Conservation (phyloP, 176 grass and related monocot genomes). For the Cenchrus americanus region DNA sequence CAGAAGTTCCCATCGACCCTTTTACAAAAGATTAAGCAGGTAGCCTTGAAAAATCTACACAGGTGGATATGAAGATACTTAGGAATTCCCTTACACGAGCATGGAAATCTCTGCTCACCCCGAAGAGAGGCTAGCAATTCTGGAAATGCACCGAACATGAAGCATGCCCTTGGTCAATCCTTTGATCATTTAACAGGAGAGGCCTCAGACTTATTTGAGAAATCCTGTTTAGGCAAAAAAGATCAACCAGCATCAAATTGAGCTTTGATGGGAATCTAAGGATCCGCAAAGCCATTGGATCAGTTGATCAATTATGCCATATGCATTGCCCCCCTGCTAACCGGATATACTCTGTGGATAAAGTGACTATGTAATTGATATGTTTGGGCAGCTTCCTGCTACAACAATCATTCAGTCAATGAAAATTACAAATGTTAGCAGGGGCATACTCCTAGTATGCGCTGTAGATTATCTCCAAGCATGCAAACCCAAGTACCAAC, state of each 20-base stretch:
- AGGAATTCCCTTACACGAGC: background rate
- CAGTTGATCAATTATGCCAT: background rate
- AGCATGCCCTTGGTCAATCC: background rate
- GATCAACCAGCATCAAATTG: background rate
- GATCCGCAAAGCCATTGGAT: background rate
- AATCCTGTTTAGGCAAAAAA: background rate
- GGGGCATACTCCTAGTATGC: background rate
- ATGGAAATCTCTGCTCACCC: background rate
- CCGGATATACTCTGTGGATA: background rate
- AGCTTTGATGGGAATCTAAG: background rate
- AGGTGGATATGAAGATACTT: background rate
- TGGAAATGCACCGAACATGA: background rate
- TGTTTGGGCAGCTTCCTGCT: background rate
- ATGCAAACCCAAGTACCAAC: background rate
- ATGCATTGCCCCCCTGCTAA: conserved; percentile 9
- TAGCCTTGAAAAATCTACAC: background rate
- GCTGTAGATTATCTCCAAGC: background rate
- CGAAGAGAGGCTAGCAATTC: background rate
- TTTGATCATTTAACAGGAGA: background rate
- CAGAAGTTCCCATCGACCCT: background rate
- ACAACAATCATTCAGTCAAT: background rate
- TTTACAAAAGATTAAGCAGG: background rate
- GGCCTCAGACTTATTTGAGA: background rate
- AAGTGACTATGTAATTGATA: conserved; percentile 4
- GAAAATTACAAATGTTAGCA: background rate